These are phyloP conservation scores for Coniosporium apollinis DNA, from an alignment of 495 filamentous ascomycete genomes.

Conservation along the genomic window DNA sequence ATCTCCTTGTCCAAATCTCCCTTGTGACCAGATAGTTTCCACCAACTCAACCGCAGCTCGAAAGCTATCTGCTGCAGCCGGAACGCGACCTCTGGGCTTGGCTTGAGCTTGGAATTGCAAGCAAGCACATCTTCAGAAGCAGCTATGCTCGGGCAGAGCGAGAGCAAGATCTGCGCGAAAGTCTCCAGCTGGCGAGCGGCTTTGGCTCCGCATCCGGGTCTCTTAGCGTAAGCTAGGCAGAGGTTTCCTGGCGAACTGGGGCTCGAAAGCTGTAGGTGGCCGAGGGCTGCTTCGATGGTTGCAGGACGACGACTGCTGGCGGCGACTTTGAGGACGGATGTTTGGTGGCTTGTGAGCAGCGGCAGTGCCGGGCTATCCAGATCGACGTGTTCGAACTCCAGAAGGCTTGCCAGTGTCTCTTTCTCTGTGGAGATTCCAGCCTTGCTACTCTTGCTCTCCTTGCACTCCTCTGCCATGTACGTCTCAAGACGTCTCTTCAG, in stretches of 20 bases:
- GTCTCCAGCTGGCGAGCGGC: constrained; percentile 52
- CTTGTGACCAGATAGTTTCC: constrained; percentile 53
- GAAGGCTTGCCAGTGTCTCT: constrained; percentile 40
- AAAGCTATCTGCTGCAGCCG: constrained; percentile 52
- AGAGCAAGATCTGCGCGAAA: constrained; percentile 48
- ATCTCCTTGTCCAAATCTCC: constrained; percentile 53
- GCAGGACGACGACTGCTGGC: constrained; percentile 22
- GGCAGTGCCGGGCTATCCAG: constrained; percentile 11
- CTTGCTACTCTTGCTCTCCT: constrained; percentile 16
- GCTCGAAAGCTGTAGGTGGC: constrained; percentile 28
- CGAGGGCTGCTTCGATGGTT: constrained; percentile 14
- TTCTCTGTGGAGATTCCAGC: constrained; percentile 7
- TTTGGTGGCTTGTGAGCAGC: constrained; percentile 22
- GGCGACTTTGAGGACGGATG: constrained; percentile 35
- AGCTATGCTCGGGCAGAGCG: constrained; percentile 41
- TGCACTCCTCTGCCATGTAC: constrained; percentile 1
- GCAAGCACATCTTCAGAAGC: constrained; percentile 33
- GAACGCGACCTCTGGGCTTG: constrained; percentile 43
- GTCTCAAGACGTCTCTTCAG: constrained; percentile 45
- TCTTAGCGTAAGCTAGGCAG: constrained; percentile 34
- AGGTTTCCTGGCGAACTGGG: constrained; percentile 49
- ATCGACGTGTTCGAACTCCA: constrained; percentile 34
- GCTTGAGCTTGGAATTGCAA: constrained; percentile 29
- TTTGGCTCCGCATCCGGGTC: constrained; percentile 34
- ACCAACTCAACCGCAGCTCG: constrained; percentile 47